phyloP scores from a whole-genome alignment of 1,284 basidiomycete species.

The Fomitopsis schrenkii region DNA sequence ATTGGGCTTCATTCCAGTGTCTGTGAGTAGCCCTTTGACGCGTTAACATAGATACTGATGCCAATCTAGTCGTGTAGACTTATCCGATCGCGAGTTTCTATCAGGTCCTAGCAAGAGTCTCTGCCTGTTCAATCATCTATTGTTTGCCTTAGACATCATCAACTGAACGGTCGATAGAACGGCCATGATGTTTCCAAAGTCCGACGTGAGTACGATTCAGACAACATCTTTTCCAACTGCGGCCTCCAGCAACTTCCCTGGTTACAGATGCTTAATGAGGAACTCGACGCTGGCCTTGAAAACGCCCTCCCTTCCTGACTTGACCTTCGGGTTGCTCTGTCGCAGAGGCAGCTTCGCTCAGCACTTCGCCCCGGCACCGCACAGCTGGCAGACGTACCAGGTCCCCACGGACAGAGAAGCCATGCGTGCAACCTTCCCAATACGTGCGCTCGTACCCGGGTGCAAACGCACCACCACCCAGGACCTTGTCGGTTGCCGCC shows the following conservation, averaged over 20 bases:
- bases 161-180: too few species aligned
- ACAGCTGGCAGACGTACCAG: conserved; percentile 19
- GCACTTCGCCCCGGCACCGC: background rate
- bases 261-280: conserved; percentile 22
- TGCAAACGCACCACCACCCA: conserved; percentile 35
- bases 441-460: conserved; percentile 39
- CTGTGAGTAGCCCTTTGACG: too few species aligned
- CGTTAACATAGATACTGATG: too few species aligned
- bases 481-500: conserved; percentile 33
- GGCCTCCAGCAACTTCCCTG: background rate
- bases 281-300: conserved; percentile 28
- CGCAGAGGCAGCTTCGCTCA: background rate
- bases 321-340: conserved; percentile 27
- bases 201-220: too few species aligned
- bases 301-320: conserved; percentile 28
- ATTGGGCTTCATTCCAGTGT: too few species aligned
- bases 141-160: too few species aligned
- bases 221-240: background rate
- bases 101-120: too few species aligned
- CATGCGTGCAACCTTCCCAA: conserved; percentile 44
- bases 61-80: too few species aligned
- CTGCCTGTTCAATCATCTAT: too few species aligned
- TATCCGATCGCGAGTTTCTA: too few species aligned
- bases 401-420: conserved; percentile 44
- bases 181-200: too few species aligned